Evolutionary conservation across 192 early-diverging fungal species (phyloP), one percentile per base, ranked within the genome.

Genomic region (Cladochytrium replicatum): DNA sequence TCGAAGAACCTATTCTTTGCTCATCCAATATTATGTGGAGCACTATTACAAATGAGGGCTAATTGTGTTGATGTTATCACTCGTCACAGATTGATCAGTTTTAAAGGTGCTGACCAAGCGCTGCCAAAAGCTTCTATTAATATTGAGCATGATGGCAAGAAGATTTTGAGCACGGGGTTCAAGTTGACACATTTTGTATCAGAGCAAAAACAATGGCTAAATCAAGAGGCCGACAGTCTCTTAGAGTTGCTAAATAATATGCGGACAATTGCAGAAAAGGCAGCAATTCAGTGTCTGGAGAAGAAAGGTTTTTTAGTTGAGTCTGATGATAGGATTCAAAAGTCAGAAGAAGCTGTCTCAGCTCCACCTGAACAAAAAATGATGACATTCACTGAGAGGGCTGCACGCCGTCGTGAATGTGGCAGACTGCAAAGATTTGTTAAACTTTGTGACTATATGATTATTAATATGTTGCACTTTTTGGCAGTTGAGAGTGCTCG

Each of bases 301-400:
- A 62, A 54, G 23, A 67, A 65, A 31, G 75, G 75, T 0, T 78
- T 78, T 52, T 67, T 75, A 8, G 60, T 69, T 22, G 48, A 54
- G 17, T 30, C 50, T 6, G 38, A 37, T 7, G 27, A 30, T 19
- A 25, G 40, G 31, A 49, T 23, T 27, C 28, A 41, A 48, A 46
- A 23, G 7, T 5, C 46, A 48, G 41, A 48, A 48, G 21, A 5
- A 13, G 21, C 28, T 41, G 8, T 48, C 46, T n/a, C 8, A 31
- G 46, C 8, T 48, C 9, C 5, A 48, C 11, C 21, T n/a, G 24
- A 19, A 3, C 5, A 15, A 5, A 17, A 34, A 9, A 64, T 55
- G 41, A 52, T 80, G 13, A 67, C 70, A 2, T 80, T 72, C 43
- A 80, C 78, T 1, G 72, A 80, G 52, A 74, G 78, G 46, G 72